Base-by-base conservation (phyloP, 2,329 filamentous ascomycete genomes). In the Coccinonectria pachysandricola region DNA sequence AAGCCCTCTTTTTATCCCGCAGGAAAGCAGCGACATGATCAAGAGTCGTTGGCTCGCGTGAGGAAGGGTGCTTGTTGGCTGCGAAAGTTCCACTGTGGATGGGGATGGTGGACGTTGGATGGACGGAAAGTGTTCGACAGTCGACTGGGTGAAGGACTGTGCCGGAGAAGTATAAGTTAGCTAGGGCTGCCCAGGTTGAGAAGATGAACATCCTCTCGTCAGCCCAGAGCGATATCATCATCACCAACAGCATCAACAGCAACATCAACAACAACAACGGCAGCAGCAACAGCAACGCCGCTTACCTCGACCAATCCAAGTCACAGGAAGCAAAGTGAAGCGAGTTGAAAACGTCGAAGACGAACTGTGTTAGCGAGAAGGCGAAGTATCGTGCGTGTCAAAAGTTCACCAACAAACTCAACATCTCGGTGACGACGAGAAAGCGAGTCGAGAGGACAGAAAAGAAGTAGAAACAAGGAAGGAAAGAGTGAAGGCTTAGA, bases 131-230 rank as follows among this genome's bases (percentile, higher is more conserved):
- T 37, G 32, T 34, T n/a, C 35, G 39, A 43, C 37, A 37, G 43
- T 41, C 40, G 35, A 46, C 40, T 32, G 37, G 32, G 35, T 19
- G 35, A 31, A 30, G 32, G 23, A 26, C 35, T 39, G 22, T 10
- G 36, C 44, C 39, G 34, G 45, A 40, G 42, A 41, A 49, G 52
- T 58, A 58, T 59, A 58, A 58, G 54, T 54, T 57, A 41, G 48
- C 48, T 46, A 43, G 37, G 37, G 33, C 46, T 42, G 49, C 50
- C 49, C 44, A 36, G 37, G 30, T 21, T 31, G 24, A 30, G 23
- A 26, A 27, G 30, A 16, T 20, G 23, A 20, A 35, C 22, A 34
- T 34, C 31, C 35, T 30, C 37, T 34, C 40, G 26, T 30, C 13
- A 21, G 21, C 24, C n/a, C 19, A 27, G 8, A 15, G 22, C 25